Evolutionary conservation across 371 early-diverging fungal species (phyloP), one percentile per base, ranked within the genome.

Genomic region (Nosema muscidifuracis): DNA sequence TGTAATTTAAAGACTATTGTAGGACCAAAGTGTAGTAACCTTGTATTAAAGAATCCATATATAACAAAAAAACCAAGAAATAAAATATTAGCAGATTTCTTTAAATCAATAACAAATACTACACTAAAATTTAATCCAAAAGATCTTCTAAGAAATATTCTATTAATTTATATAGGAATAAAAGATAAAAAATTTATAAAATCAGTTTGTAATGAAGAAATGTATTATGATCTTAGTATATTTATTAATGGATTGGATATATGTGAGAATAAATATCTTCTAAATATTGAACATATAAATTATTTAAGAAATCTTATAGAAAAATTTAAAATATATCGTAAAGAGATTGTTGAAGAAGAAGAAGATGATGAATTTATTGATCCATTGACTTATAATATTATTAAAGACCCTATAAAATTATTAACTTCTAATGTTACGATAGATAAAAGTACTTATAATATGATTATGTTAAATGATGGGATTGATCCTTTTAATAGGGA

Each of bases 351-450:
- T 12, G 89, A 88, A 71, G 77, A 90, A 38, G n/a, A n/a, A n/a
- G n/a, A n/a, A n/a, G 92, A 89, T 18, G 91, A 93, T 15, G 68
- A 71, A 61, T 74, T 70, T 66, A 57, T 85, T 86, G 97, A 97
- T 83, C 96, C 96, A 7, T 78, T 97, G 53, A 84, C 95, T 78
- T 93, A 82, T 69, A 86, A 88, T 12, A 81, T 92, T 33, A 98
- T 98, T 91, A 88, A 89, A 64, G 92, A 97, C 73, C 99, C 99
- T 0, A 95, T 97, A n/a, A 83, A 89, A 0, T 77, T 98, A 44
- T 92, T 93, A 24, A 90, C 92, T 3, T 90, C 91, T 2, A 86
- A 86, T 55, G 85, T 86, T 2, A 87, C 89, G 26, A 87, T 96
- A 43, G 97, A 98, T 79, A 85, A 88, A 56, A 87, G 91, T 22